A percentile compares a stretch with the other conserved stretches of the same genome.
Conservation (phyloP, 2,329 filamentous ascomycete genomes). For the Hymenoscyphus fructigenus region DNA sequence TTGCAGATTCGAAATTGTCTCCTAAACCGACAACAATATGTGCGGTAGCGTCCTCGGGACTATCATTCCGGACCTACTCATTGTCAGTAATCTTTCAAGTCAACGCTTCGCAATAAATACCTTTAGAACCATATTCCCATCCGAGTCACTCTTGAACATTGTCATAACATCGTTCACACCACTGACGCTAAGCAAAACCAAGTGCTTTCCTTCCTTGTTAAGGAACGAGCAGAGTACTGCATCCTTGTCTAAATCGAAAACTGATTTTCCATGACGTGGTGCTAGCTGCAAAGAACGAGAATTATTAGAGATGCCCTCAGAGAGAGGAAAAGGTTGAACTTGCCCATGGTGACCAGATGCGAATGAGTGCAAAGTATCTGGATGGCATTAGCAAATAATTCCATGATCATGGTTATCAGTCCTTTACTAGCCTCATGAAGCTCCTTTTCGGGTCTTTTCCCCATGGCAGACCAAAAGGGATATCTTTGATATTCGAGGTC, state of each 20-base stretch:
- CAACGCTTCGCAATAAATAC: constrained; percentile 39
- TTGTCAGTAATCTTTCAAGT: constrained; percentile 10
- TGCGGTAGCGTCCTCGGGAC: constrained; percentile 51
- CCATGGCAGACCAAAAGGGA: constrained; percentile 37
- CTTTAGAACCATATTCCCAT: constrained; percentile 67
- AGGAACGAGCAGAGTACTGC: constrained; percentile 78
- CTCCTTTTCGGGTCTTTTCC: constrained; percentile 27
- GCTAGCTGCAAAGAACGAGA: constrained; percentile 60
- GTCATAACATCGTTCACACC: constrained; percentile 70
- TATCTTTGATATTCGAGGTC: constrained; percentile 52
- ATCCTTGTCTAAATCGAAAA: constrained; percentile 72
- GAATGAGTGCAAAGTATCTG: constrained; percentile 79
- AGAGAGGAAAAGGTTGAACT: background rate
- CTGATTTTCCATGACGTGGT: constrained; percentile 74
- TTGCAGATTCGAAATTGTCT: constrained; percentile 69
- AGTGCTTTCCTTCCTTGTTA: constrained; percentile 65
- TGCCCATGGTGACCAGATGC: constrained; percentile 68
- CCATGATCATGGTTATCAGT: too few species aligned
- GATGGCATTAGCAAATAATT: constrained; percentile 15
- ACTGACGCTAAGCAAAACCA: constrained; percentile 78
- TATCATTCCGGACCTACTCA: constrained; percentile 65
- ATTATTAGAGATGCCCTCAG: background rate
- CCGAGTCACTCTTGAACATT: constrained; percentile 61
- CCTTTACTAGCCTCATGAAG: constrained; percentile 31
- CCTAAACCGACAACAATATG: constrained; percentile 71